Base-by-base conservation (phyloP, 768 basidiomycete genomes). In the Chalciporus piperatus region DNA sequence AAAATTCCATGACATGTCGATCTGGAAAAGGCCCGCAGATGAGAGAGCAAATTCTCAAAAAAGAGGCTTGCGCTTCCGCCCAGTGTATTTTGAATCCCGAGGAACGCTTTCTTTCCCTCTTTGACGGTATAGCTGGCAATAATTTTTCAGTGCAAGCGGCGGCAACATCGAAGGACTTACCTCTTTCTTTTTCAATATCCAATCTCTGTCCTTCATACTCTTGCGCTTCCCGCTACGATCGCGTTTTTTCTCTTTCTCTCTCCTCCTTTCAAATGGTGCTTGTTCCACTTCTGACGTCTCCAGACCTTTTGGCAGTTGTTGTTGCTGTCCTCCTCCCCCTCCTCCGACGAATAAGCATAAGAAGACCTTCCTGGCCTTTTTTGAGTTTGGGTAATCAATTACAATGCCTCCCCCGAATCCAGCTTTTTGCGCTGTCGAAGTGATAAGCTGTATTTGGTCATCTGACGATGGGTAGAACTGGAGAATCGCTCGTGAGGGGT, bases 401-500 rank as follows among this genome's bases (percentile, higher is more conserved):
- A 98, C 89, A 32, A 99, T 71, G 54, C 97, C 97, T 47, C 97
- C 97, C 4, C 94, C 93, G 67, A 99, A 99, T 2, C 97, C 97
- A 7, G 96, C 93, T 60, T 84, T 87, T 63, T 93, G 92, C 3
- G 97, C 97, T 57, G 85, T 86, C 2, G 86, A 85, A 7, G 95
- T 96, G 61, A 98, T 94, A 49, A 99, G 81, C 59, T 91, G 90
- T 61, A 98, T 87, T 72, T 99, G 97, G 64, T 98, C 94, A 70
- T 99, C 97, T 6, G 90, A 92, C 1, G 91, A 87, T 8, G 97
- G 97, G 68, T 99, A 99, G 69, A 99, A 98, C 66, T 97, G 94
- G 55, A 94, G 78, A 19, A 94, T 77, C 3, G 89, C 93, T 28
- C 93, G 81, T 0, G 91, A 87, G 11, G 91, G 91, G 65, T 90